Evolutionary conservation across 2,329 filamentous ascomycete species (phyloP).

Genomic region (Hymenoscyphus fructigenus): DNA sequence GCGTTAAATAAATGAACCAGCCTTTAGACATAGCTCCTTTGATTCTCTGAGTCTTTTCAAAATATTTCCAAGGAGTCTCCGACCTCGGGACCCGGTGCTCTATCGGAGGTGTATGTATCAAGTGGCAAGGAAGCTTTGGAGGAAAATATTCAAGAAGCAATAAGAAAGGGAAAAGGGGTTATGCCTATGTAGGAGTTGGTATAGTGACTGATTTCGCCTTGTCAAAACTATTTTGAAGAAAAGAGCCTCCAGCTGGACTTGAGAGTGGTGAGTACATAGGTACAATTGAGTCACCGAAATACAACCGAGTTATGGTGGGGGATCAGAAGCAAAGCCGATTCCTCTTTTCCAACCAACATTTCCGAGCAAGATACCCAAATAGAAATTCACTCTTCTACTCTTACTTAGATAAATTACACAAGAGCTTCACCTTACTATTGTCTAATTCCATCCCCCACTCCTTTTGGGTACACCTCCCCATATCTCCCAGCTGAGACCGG

Average conservation of each 20-base stretch:
- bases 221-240: background rate
- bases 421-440: background rate
- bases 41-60: too few species aligned
- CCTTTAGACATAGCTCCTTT: too few species aligned
- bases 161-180: background rate
- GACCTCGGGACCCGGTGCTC: background rate
- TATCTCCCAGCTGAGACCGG: background rate
- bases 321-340: constrained; percentile 1
- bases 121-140: background rate
- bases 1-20: too few species aligned
- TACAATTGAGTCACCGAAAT: constrained; percentile 1
- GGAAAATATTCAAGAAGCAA: background rate
- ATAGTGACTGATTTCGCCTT: too few species aligned
- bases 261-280: background rate
- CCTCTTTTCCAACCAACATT: background rate
- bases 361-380: background rate
- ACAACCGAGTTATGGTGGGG: constrained; percentile 4
- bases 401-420: background rate
- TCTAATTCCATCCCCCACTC: background rate
- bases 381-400: background rate
- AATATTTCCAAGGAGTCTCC: background rate
- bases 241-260: background rate
- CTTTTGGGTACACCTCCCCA: background rate
- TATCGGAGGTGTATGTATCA: background rate
- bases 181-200: too few species aligned